phyloP scores from a whole-genome alignment of 306 rosid genomes.

The Abrus pulchellus region DNA sequence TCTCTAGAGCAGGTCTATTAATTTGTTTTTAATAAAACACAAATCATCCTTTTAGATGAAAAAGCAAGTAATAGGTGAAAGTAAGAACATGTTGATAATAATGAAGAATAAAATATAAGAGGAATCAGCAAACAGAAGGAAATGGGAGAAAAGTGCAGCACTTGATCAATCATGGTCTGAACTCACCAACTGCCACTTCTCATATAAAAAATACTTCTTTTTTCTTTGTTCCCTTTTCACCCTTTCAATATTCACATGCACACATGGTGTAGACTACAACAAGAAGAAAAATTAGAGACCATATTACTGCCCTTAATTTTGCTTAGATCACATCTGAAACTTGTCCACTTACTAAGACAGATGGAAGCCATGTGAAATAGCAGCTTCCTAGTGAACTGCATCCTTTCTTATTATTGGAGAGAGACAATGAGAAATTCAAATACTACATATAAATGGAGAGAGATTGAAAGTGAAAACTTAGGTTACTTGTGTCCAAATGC shows the following conservation, averaged over 20 bases:
- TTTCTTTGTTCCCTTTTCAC: conserved; percentile 16
- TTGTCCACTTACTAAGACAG: conserved; percentile 50
- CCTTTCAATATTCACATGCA: conserved; percentile 76
- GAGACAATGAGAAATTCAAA: conserved; percentile 38
- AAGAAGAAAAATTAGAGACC: conserved; percentile 39
- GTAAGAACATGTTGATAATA: conserved; percentile 41
- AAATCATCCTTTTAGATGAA: conserved; percentile 30
- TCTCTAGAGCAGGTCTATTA: conserved; percentile 3
- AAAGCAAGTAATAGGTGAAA: conserved; percentile 41
- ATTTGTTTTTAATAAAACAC: neutral
- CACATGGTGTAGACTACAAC: conserved; percentile 59
- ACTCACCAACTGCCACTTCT: conserved; percentile 70
- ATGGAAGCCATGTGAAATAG: conserved; percentile 80
- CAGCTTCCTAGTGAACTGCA: conserved; percentile 72
- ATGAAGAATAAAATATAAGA: conserved; percentile 44
- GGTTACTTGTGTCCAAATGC: conserved; percentile 68
- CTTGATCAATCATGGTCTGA: conserved; percentile 65
- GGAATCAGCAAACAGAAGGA: conserved; percentile 56
- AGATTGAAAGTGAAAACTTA: conserved; percentile 44
- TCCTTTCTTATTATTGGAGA: conserved; percentile 64
- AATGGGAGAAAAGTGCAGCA: conserved; percentile 67
- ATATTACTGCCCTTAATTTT: conserved; percentile 34
- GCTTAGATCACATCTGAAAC: conserved; percentile 47
- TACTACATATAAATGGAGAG: neutral
- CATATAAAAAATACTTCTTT: conserved; percentile 6